phyloP scores from a whole-genome alignment of 495 filamentous ascomycete species.

The Tuber umbilicatum region DNA sequence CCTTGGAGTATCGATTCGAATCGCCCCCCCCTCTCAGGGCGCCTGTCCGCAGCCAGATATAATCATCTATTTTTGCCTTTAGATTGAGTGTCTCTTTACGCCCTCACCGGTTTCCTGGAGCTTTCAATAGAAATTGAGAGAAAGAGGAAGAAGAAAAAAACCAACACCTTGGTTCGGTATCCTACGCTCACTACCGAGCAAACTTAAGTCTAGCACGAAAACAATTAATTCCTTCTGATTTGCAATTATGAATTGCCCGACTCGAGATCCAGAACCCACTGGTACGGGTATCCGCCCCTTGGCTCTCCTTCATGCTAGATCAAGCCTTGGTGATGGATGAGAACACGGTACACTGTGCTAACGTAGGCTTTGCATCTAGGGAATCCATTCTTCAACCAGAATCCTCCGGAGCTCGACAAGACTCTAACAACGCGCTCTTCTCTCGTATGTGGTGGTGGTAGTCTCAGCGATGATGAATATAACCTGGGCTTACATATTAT shows the following conservation, averaged over 20 bases:
- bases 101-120: not conserved
- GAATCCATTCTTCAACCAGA: slow-evolving; percentile 38
- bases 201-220: not conserved
- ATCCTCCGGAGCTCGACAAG: slow-evolving; percentile 35
- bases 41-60: not conserved
- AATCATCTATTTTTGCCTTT: not conserved
- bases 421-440: slow-evolving; percentile 35
- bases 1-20: not conserved
- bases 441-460: slow-evolving; percentile 34
- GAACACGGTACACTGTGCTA: slow-evolving; percentile 3
- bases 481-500: slow-evolving; percentile 57
- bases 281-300: slow-evolving; percentile 16
- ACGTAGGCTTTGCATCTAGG: slow-evolving; percentile 19
- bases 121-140: not conserved
- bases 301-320: not conserved
- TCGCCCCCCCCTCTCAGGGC: not conserved
- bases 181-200: not conserved
- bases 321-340: not conserved
- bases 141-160: not conserved
- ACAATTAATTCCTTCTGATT: not conserved
- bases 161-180: not conserved
- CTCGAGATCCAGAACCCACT: slow-evolving; percentile 37
- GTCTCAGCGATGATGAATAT: slow-evolving; percentile 32
- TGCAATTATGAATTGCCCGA: slow-evolving; percentile 39
- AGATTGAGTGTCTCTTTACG: not conserved